Conservation (phyloP, 116 monocot genomes). For the Iris pallida region DNA sequence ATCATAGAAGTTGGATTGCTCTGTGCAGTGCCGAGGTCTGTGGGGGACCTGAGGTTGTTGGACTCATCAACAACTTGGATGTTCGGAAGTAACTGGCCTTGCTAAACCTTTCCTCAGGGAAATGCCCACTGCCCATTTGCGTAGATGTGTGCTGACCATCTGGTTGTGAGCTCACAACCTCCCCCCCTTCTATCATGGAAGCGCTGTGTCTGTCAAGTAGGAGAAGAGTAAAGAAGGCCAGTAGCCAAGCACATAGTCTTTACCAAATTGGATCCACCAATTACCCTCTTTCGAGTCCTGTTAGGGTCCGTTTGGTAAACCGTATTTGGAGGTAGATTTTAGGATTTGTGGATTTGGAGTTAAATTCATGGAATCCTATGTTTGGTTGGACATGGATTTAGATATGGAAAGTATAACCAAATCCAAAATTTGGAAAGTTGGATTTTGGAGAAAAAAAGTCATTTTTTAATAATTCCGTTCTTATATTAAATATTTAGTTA, state of each 20-base stretch:
- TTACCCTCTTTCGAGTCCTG: conserved; percentile 67
- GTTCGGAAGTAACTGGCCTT: conserved; percentile 56
- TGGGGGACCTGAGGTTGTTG: conserved; percentile 42
- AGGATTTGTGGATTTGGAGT: no score
- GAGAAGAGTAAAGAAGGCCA: conserved; percentile 67
- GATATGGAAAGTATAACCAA: no score
- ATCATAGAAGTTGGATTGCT: conserved; percentile 61
- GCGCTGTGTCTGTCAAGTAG: conserved; percentile 44
- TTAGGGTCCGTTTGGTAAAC: no score
- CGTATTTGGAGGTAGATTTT: no score
- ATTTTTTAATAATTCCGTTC: no score
- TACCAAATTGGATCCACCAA: conserved; percentile 67
- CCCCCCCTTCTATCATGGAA: conserved; percentile 53
- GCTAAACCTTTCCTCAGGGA: conserved; percentile 61
- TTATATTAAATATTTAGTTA: no score
- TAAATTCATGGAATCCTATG: no score
- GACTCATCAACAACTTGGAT: conserved; percentile 50
- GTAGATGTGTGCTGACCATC: conserved; percentile 47
- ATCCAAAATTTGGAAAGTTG: no score
- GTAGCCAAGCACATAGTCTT: conserved; percentile 43
- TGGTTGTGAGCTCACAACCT: conserved; percentile 50
- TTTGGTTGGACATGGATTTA: no score
- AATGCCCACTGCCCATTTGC: conserved; percentile 61
- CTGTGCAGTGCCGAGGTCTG: conserved; percentile 35
- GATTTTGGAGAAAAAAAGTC: no score